These are phyloP conservation scores for Paramarasmius palmivorus DNA, from an alignment of 1,284 basidiomycete genomes.

Conservation along the genomic window DNA sequence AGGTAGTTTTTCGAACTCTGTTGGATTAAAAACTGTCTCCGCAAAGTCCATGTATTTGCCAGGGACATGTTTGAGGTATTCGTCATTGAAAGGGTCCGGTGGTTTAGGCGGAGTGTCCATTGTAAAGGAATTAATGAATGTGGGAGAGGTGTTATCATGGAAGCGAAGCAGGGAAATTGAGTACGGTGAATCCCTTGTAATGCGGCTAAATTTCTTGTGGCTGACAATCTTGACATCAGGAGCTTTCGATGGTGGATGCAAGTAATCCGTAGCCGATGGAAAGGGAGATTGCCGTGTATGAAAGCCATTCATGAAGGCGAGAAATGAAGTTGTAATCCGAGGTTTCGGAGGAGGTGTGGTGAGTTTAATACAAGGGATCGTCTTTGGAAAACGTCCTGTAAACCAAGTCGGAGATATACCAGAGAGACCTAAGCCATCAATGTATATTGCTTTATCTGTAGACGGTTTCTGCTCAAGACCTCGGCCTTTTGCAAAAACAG, in stretches of 20 bases:
- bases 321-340: too few species aligned
- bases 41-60: background rate
- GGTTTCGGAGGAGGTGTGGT: background rate
- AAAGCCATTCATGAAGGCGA: too few species aligned
- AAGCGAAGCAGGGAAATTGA: background rate
- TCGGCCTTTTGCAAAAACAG: too few species aligned
- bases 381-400: background rate
- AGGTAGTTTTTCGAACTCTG: slow-evolving; percentile 19
- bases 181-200: background rate
- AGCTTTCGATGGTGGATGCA: background rate
- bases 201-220: background rate
- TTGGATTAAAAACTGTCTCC: slow-evolving; percentile 19
- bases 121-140: background rate
- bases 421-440: too few species aligned
- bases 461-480: too few species aligned
- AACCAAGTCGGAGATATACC: background rate
- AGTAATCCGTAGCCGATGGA: background rate
- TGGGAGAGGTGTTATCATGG: background rate
- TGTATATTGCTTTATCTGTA: too few species aligned
- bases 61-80: background rate
- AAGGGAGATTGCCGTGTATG: too few species aligned
- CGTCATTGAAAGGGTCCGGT: background rate
- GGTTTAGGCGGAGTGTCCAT: background rate
- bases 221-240: background rate
- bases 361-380: background rate